Conservation (phyloP, 192 early-diverging fungal species). For the Radiomyces spectabilis region DNA sequence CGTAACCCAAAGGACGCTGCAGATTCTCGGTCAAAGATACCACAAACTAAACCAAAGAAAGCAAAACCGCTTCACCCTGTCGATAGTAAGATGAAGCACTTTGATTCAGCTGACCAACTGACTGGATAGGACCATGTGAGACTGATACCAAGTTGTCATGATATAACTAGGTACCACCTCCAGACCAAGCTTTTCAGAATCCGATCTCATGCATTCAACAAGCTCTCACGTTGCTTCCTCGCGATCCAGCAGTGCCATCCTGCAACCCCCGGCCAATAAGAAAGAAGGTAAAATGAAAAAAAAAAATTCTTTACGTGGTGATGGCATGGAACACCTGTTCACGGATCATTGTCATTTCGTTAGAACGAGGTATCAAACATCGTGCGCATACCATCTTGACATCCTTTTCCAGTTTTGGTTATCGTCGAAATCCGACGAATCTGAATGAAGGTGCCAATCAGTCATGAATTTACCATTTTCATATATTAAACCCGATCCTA, state of each 20-base stretch:
- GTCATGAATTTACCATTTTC: too few species aligned
- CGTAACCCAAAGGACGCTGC: conserved; percentile 18
- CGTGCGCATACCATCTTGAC: conserved; percentile 17
- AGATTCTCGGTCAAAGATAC: conserved; percentile 2
- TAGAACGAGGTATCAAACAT: too few species aligned
- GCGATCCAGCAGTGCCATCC: background rate
- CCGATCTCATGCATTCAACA: conserved; percentile 6
- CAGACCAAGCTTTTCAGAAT: conserved; percentile 16
- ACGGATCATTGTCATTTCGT: too few species aligned
- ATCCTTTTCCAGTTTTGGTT: conserved; percentile 9
- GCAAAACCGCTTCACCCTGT: background rate
- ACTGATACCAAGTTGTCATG: background rate
- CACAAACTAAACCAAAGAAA: background rate
- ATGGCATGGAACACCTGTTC: too few species aligned
- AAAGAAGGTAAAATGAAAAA: conserved; percentile 7
- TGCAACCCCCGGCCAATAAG: background rate
- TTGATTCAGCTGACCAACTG: background rate
- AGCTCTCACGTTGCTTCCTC: background rate
- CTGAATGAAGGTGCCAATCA: too few species aligned
- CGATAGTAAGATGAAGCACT: conserved; percentile 1
- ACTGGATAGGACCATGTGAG: background rate
- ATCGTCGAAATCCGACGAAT: too few species aligned
- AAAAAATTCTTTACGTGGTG: too few species aligned
- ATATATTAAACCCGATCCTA: too few species aligned
- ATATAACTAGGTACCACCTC: too few species aligned